These are phyloP conservation scores for Pythium guiyangense DNA, from an alignment of 352 stramenopile genomes.

Conservation along the genomic window DNA sequence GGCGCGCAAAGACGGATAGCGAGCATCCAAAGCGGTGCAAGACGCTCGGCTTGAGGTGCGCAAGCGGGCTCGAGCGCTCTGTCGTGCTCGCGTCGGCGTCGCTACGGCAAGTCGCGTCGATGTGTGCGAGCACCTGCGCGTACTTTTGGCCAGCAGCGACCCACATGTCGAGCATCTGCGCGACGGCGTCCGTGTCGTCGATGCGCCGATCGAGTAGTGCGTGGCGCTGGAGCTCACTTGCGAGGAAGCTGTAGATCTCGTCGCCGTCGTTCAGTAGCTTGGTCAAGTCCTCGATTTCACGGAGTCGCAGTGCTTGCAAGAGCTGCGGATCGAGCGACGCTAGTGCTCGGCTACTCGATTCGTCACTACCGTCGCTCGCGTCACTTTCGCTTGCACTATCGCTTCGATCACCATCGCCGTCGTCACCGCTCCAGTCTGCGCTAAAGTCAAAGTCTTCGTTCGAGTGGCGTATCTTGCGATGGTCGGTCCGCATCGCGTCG, in stretches of 20 bases:
- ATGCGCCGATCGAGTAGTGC: conserved; percentile 20
- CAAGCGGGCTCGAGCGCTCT: too few species aligned
- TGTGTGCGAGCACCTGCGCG: conserved; percentile 37
- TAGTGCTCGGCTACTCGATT: not conserved
- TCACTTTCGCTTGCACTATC: not conserved
- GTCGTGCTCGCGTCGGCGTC: not conserved
- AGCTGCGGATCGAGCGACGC: conserved; percentile 14
- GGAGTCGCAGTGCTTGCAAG: conserved; percentile 3
- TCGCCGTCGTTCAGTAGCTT: conserved; percentile 45
- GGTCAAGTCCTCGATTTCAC: conserved; percentile 19
- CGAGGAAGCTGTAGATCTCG: conserved; percentile 56
- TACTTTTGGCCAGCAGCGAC: conserved; percentile 67
- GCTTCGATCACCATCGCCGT: not conserved
- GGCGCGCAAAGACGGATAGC: conserved; percentile 54
- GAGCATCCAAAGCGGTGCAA: conserved; percentile 53
- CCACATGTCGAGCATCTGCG: conserved; percentile 66
- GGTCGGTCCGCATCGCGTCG: not conserved
- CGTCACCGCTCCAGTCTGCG: conserved; percentile 15
- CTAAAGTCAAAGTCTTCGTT: conserved; percentile 11
- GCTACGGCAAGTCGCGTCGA: conserved; percentile 14
- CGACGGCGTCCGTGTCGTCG: conserved; percentile 29
- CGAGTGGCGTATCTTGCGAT: not conserved
- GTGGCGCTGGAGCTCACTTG: conserved; percentile 36
- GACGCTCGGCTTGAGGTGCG: conserved; percentile 18
- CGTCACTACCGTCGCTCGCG: not conserved